Evolutionary conservation across 2,329 filamentous ascomycete species (phyloP), one percentile per base, ranked within the genome.

Genomic region (Scedosporium apiospermum): DNA sequence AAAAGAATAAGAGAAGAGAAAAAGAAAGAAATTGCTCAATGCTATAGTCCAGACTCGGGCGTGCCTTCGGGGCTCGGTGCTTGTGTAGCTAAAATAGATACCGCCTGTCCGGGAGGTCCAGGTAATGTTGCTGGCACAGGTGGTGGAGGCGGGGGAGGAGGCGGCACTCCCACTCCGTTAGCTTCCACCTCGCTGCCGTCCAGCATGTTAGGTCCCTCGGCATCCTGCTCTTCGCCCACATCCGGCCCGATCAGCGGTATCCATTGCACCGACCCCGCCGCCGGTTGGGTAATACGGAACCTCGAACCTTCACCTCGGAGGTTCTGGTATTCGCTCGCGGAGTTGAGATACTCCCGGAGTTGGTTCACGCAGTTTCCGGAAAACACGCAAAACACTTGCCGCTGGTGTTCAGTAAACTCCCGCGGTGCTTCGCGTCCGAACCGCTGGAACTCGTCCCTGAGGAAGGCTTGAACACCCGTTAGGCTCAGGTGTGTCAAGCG

Each of bases 351-450:
- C 30, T 88, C 82, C 51, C 93, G 88, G 27, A 99, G 84, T 49
- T 85, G 84, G 51, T 80, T 79, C 1, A 99, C 93, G 62, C 93
- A 93, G 27, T 85, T 82, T 5, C 95, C 93, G 1, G 93, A 97
- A 74, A 99, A 99, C 62, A 99, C 95, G 71, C 95, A 99, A 72
- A 99, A 99, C 6, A 98, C 91, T 61, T 93, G 88, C 65, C 95
- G 87, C 73, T 99, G 95, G 71, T 97, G 92, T 57, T 93, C 89
- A 18, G 93, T 98, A 72, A 99, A 99, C 74, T 98, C 95, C 64
- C 82, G 76, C 44, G 95, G 95, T 1, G 95, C 91, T 68, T 90
- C 87, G 65, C 95, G 87, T 71, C 95, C 98, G 73, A 91, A 98
- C 5, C 82, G 79, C 61, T 91, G 88, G 34, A 98, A 83, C 67